phyloP scores from a whole-genome alignment of 2,329 filamentous ascomycete genomes.

The Pseudogymnoascus sp. region DNA sequence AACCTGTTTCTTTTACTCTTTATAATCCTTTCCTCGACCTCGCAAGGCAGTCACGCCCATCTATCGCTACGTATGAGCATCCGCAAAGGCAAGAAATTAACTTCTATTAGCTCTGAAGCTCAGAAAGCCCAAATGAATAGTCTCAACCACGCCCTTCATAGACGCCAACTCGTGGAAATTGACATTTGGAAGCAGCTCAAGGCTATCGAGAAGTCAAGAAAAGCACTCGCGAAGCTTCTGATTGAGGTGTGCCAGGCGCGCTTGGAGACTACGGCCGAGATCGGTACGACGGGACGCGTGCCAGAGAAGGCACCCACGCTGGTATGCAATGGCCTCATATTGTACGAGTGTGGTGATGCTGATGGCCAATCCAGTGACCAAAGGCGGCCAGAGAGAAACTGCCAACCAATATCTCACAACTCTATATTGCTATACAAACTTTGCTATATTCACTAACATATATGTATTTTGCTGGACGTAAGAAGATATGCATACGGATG shows the following conservation, averaged over 20 bases:
- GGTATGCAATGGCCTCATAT: background rate
- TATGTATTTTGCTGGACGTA: background rate
- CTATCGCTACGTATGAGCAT: background rate
- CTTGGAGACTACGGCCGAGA: background rate
- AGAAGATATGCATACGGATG: background rate
- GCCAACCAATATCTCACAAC: background rate
- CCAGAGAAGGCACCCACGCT: background rate
- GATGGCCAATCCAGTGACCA: background rate
- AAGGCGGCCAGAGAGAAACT: background rate
- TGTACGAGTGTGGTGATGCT: background rate
- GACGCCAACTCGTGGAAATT: slow-evolving; percentile 1
- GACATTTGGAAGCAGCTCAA: slow-evolving; percentile 7
- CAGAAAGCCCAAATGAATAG: background rate
- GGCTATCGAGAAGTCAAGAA: background rate
- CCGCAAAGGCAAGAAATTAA: background rate
- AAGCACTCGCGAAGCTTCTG: background rate
- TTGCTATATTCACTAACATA: background rate
- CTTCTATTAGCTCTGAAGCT: background rate
- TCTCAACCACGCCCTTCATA: background rate
- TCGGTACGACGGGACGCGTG: background rate
- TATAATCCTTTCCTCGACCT: background rate
- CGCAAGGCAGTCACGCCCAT: background rate
- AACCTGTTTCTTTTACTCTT: background rate
- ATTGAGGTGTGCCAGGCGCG: background rate
- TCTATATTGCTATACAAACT: slow-evolving; percentile 3